Evolutionary conservation across 2,329 filamentous ascomycete species (phyloP).

Genomic region (Penicillium oxalicum): DNA sequence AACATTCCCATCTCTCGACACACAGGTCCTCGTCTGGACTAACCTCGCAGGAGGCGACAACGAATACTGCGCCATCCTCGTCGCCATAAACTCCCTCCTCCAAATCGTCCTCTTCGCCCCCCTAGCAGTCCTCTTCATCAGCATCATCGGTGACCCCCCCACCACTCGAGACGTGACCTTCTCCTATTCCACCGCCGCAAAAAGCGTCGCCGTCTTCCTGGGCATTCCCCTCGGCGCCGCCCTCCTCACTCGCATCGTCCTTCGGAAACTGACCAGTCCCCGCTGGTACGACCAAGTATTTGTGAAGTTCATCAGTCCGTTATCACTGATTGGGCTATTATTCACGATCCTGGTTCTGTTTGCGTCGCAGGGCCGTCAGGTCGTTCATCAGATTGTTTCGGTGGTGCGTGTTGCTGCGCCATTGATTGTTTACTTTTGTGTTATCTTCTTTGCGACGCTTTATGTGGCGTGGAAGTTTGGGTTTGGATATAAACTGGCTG

Average conservation of each 20-base stretch:
- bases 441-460: slow-evolving; percentile 68
- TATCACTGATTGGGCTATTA: slow-evolving; percentile 73
- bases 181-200: slow-evolving; percentile 64
- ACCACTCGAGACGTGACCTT: slow-evolving; percentile 36
- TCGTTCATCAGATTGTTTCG: slow-evolving; percentile 75
- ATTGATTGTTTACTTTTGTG: slow-evolving; percentile 70
- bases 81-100: slow-evolving; percentile 67
- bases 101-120: slow-evolving; percentile 70
- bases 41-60: slow-evolving; percentile 67
- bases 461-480: slow-evolving; percentile 56
- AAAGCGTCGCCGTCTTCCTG: slow-evolving; percentile 76
- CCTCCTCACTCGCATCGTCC: slow-evolving; percentile 61
- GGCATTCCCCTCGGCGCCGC: slow-evolving; percentile 78
- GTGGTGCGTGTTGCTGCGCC: slow-evolving; percentile 77
- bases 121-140: slow-evolving; percentile 62
- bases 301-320: slow-evolving; percentile 61
- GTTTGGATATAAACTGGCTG: slow-evolving; percentile 63
- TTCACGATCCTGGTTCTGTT: slow-evolving; percentile 86
- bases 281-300: slow-evolving; percentile 52
- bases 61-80: slow-evolving; percentile 77
- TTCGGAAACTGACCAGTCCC: slow-evolving; percentile 52
- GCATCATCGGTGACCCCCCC: slow-evolving; percentile 52
- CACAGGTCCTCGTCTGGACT: slow-evolving; percentile 66
- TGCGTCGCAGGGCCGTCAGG: slow-evolving; percentile 68
- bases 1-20: neutral